Conservation (phyloP, 306 rosid species). For the Acacia crassicarpa region DNA sequence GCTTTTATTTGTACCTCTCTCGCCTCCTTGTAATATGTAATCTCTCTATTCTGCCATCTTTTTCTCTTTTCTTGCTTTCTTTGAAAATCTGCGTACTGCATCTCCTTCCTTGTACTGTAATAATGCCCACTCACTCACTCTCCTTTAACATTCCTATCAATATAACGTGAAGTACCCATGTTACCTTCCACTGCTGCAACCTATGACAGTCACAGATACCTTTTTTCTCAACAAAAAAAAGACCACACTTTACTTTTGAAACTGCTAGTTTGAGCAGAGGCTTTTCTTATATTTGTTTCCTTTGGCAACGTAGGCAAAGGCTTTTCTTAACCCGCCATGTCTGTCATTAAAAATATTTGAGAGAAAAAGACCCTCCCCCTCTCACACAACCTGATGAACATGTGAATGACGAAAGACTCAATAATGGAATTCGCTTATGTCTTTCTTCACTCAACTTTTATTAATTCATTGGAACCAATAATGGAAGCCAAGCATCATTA, state of each 20-base stretch:
- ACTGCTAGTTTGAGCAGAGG: neutral
- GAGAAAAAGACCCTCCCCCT: neutral
- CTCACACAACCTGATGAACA: neutral
- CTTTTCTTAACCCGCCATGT: neutral
- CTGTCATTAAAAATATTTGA: neutral
- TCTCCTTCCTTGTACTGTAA: slow-evolving; percentile 32
- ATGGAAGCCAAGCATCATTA: neutral
- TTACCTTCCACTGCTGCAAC: slow-evolving; percentile 5
- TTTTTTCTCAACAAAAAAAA: neutral
- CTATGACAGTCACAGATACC: neutral
- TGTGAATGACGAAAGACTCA: neutral
- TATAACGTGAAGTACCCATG: neutral
- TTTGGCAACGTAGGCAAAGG: neutral
- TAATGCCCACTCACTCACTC: neutral
- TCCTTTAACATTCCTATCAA: neutral
- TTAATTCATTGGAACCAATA: neutral
- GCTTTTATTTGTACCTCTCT: slow-evolving; percentile 13
- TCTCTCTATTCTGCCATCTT: slow-evolving; percentile 17
- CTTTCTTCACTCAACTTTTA: neutral
- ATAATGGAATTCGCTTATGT: neutral
- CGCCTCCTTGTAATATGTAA: neutral
- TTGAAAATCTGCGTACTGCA: slow-evolving; percentile 6
- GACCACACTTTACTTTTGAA: neutral
- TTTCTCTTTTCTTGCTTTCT: slow-evolving; percentile 4
- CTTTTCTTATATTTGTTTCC: neutral